A percentile compares a stretch with the other conserved stretches of the same genome.
Evolutionary conservation across 2,329 filamentous ascomycete species (phyloP).

Genomic region (Colletotrichum gloeosporioides): DNA sequence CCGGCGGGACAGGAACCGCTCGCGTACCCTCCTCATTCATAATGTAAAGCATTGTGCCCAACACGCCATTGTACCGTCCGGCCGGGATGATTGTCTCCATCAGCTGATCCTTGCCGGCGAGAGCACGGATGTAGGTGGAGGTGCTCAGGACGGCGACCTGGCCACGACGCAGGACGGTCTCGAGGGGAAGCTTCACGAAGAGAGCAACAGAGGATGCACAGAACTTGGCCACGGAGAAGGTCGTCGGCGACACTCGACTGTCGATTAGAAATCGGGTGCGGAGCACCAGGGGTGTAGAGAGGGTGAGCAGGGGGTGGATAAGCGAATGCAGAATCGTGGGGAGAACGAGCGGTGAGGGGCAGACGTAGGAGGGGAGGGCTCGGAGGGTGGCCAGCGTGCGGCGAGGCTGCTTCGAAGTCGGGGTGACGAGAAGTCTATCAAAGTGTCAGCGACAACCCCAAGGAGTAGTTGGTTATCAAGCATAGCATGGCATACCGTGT

Average conservation of each 20-base stretch:
- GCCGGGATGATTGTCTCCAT: conserved; percentile 80
- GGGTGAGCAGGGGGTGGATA: conserved; percentile 80
- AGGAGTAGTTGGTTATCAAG: not conserved
- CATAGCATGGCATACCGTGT: conserved; percentile 62
- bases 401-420: conserved; percentile 75
- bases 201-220: conserved; percentile 80
- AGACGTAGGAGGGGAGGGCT: conserved; percentile 78
- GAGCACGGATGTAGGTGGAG: conserved; percentile 54
- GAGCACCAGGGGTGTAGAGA: conserved; percentile 83
- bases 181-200: conserved; percentile 85
- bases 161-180: conserved; percentile 88
- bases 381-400: conserved; percentile 81
- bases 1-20: conserved; percentile 40
- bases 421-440: conserved; percentile 78
- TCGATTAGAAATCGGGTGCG: conserved; percentile 87
- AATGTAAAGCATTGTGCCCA: conserved; percentile 92
- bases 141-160: conserved; percentile 77
- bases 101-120: conserved; percentile 43
- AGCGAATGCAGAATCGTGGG: conserved; percentile 89
- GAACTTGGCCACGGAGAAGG: conserved; percentile 85
- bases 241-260: conserved; percentile 77
- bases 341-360: conserved; percentile 72
- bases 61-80: conserved; percentile 81
- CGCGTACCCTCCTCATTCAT: conserved; percentile 80
- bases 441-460: conserved; percentile 31